phyloP scores from a whole-genome alignment of 2,329 filamentous ascomycete species.

The Aspergillus fumigatus region DNA sequence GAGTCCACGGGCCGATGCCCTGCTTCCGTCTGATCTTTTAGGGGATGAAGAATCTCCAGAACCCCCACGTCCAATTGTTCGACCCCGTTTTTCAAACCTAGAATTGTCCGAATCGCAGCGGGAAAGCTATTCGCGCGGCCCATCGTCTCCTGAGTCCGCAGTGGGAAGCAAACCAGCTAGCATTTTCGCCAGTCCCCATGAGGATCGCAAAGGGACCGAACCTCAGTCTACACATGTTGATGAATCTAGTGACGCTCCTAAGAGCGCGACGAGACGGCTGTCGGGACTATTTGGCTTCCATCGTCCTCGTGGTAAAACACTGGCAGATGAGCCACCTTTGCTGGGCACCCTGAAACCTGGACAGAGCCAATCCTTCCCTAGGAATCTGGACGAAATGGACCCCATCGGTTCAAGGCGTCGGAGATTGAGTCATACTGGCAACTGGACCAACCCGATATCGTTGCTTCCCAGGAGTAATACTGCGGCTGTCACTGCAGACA shows the following conservation, averaged over 20 bases:
- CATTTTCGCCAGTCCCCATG: conserved; percentile 45
- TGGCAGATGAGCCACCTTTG: conserved; percentile 54
- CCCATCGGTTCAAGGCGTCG: conserved; percentile 47
- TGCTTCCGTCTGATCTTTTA: conserved; percentile 58
- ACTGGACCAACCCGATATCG: conserved; percentile 50
- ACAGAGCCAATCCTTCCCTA: conserved; percentile 62
- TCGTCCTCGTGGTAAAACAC: conserved; percentile 58
- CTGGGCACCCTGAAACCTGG: conserved; percentile 55
- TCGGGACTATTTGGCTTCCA: conserved; percentile 55
- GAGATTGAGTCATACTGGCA: conserved; percentile 54
- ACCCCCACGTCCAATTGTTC: conserved; percentile 25
- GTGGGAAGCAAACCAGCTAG: conserved; percentile 38
- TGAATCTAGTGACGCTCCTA: conserved; percentile 30
- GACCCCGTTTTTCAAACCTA: conserved; percentile 26
- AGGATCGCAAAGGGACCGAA: conserved; percentile 37
- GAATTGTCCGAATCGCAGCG: conserved; percentile 26
- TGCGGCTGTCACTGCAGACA: conserved; percentile 37
- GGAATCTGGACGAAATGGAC: conserved; percentile 50
- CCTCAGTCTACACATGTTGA: conserved; percentile 29
- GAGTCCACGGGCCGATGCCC: conserved; percentile 58
- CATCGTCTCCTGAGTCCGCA: conserved; percentile 43
- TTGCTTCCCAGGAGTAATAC: conserved; percentile 45
- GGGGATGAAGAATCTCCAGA: conserved; percentile 49
- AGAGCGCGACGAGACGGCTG: conserved; percentile 50
- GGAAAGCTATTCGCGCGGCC: conserved; percentile 33